Percentiles rank a stretch among this genome's conserved stretches.
These are phyloP conservation scores for Mycena polygramma DNA, from an alignment of 768 basidiomycete species.

Conservation along the genomic window DNA sequence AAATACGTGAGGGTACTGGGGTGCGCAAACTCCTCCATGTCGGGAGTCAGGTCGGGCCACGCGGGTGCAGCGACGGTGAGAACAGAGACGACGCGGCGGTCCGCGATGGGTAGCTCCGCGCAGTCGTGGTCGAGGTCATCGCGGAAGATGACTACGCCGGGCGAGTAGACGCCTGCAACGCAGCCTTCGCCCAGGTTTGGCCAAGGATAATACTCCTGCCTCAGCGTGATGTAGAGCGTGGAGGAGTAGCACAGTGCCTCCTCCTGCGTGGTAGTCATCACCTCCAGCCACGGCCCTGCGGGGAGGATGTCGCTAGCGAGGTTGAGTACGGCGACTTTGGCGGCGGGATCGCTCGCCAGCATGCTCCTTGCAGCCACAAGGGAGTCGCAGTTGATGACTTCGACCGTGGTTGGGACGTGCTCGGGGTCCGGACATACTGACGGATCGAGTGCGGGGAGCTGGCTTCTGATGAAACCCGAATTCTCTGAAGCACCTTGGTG, in stretches of 20 bases:
- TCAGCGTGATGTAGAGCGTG: slow-evolving; percentile 58
- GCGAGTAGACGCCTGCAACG: slow-evolving; percentile 57
- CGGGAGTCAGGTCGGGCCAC: slow-evolving; percentile 45
- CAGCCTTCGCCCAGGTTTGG: slow-evolving; percentile 58
- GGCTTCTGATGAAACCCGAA: slow-evolving; percentile 45
- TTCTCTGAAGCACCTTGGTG: slow-evolving; percentile 48
- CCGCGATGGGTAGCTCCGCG: slow-evolving; percentile 46
- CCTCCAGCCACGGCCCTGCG: slow-evolving; percentile 29
- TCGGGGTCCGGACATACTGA: slow-evolving; percentile 32
- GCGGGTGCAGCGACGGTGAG: slow-evolving; percentile 62
- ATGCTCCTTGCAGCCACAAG: slow-evolving; percentile 52
- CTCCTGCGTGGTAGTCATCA: slow-evolving; percentile 9
- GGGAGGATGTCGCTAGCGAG: slow-evolving; percentile 53
- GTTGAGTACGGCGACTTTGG: slow-evolving; percentile 53
- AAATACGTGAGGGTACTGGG: slow-evolving; percentile 50
- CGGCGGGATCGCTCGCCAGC: slow-evolving; percentile 43
- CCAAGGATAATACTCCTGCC: slow-evolving; percentile 59
- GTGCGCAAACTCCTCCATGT: slow-evolving; percentile 40
- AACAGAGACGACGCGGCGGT: slow-evolving; percentile 57
- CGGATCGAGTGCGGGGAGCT: slow-evolving; percentile 45
- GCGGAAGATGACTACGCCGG: slow-evolving; percentile 62
- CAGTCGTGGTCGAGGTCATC: slow-evolving; percentile 60
- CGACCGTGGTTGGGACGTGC: slow-evolving; percentile 37
- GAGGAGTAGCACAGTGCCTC: slow-evolving; percentile 58
- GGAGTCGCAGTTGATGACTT: slow-evolving; percentile 52